Conservation (phyloP, 306 rosid genomes). For the Psophocarpus tetragonolobus region DNA sequence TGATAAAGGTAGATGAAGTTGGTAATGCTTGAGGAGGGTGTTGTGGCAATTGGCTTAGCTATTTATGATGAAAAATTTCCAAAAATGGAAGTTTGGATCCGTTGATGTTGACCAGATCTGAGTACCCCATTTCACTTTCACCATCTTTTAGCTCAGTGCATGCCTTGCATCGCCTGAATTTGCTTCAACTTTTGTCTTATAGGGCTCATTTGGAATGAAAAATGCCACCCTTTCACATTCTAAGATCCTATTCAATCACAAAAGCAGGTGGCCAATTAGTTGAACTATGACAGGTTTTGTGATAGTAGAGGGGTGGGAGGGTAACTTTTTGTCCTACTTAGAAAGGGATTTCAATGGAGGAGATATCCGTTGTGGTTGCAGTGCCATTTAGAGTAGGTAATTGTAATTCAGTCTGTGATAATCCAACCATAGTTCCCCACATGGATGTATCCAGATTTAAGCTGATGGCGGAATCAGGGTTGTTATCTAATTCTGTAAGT, state of each 20-base stretch:
- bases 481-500: constrained; percentile 60
- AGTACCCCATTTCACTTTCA: constrained; percentile 50
- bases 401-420: constrained; percentile 61
- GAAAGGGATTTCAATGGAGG: constrained; percentile 83
- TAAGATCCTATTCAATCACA: constrained; percentile 52
- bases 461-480: constrained; percentile 66
- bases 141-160: constrained; percentile 49
- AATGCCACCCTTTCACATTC: constrained; percentile 59
- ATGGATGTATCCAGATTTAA: constrained; percentile 73
- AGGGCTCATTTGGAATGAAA: constrained; percentile 61
- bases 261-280: constrained; percentile 52
- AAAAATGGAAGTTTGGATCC: constrained; percentile 56
- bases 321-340: constrained; percentile 54
- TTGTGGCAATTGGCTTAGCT: constrained; percentile 10
- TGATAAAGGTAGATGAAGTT: constrained; percentile 54
- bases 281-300: constrained; percentile 71
- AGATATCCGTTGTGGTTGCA: constrained; percentile 59
- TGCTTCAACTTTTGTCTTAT: constrained; percentile 37
- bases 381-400: constrained; percentile 83
- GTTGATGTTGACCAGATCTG: constrained; percentile 91
- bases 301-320: constrained; percentile 58
- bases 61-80: constrained; percentile 44
- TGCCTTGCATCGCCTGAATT: constrained; percentile 50
- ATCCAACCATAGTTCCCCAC: constrained; percentile 54
- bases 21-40: constrained; percentile 46